Conservation (phyloP, 129 eudicot species). For the Smallanthus sonchifolius region DNA sequence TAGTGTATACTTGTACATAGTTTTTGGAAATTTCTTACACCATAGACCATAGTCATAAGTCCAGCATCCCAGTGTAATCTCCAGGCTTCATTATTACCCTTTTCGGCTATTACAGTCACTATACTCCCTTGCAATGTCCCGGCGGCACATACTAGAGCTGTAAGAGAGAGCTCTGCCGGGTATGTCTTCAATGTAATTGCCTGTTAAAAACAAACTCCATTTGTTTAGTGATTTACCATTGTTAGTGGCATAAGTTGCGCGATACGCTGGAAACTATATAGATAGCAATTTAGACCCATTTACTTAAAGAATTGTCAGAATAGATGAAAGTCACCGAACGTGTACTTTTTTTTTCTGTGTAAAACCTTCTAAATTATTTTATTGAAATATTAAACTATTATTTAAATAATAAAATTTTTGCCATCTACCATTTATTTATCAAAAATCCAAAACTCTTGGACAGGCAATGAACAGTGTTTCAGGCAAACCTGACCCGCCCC, state of each 20-base stretch:
- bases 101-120: conserved; percentile 43
- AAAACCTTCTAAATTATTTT: background rate
- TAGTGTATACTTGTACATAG: background rate
- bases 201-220: conserved; percentile 17
- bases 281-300: background rate
- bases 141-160: conserved; percentile 37
- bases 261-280: background rate
- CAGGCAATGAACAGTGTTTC: background rate
- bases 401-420: background rate
- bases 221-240: background rate
- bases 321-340: background rate
- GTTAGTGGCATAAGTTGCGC: background rate
- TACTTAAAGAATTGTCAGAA: background rate
- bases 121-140: conserved; percentile 45
- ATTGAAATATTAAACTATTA: background rate
- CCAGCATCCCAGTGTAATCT: conserved; percentile 38
- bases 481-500: background rate
- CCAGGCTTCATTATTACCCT: conserved; percentile 39
- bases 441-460: background rate
- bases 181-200: conserved; percentile 46
- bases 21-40: conserved; percentile 34
- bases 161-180: conserved; percentile 53
- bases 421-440: background rate
- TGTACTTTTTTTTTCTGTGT: background rate
- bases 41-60: conserved; percentile 46